These are phyloP conservation scores for Ammopiptanthus mongolicus DNA, from an alignment of 306 rosid species.

Conservation along the genomic window DNA sequence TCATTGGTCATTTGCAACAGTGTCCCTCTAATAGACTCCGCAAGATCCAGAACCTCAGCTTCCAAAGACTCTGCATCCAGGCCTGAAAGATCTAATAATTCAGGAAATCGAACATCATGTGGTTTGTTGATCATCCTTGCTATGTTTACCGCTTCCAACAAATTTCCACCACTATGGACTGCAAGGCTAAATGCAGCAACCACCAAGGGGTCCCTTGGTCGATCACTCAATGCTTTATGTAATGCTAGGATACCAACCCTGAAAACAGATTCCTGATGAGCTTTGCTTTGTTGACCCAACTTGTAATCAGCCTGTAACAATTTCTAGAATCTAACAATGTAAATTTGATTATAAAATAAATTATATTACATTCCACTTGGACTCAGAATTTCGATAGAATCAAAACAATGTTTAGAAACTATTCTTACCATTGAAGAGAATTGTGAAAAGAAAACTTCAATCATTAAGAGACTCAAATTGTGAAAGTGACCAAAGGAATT, in stretches of 20 bases:
- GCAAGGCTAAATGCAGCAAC: constrained; percentile 73
- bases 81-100: constrained; percentile 47
- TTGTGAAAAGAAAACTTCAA: neutral
- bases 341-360: neutral
- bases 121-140: constrained; percentile 48
- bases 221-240: constrained; percentile 58
- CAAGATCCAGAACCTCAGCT: constrained; percentile 46
- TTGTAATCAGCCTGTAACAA: constrained; percentile 3
- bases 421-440: neutral
- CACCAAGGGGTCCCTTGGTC: constrained; percentile 52
- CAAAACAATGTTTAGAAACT: neutral
- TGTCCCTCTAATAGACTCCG: constrained; percentile 40
- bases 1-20: constrained; percentile 57
- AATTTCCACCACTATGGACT: constrained; percentile 65
- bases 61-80: constrained; percentile 32
- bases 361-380: neutral
- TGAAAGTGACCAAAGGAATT: neutral
- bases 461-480: neutral
- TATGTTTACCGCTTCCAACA: constrained; percentile 55
- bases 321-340: neutral
- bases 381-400: neutral
- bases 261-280: constrained; percentile 32
- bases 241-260: constrained; percentile 77
- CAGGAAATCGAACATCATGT: constrained; percentile 49
- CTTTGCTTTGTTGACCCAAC: constrained; percentile 21